Conservation (phyloP, 306 rosid genomes). For the Mucuna pruriens region DNA sequence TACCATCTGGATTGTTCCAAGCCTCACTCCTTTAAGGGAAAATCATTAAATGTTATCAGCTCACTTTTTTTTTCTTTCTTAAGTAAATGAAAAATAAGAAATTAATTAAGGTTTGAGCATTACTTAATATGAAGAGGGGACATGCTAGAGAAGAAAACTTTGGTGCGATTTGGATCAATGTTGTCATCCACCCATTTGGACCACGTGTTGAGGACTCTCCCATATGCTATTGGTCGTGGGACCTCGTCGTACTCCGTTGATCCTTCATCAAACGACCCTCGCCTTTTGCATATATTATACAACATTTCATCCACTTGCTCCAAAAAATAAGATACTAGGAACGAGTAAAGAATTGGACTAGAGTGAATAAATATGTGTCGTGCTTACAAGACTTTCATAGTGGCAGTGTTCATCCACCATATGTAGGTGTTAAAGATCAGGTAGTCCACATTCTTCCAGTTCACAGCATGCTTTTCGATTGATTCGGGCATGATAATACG, state of each 20-base stretch:
- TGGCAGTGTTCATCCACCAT: slow-evolving; percentile 95
- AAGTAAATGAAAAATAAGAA: not conserved
- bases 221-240: slow-evolving; percentile 66
- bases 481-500: slow-evolving; percentile 93
- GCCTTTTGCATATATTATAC: slow-evolving; percentile 45
- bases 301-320: not conserved
- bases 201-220: slow-evolving; percentile 80
- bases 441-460: slow-evolving; percentile 84
- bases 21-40: slow-evolving; percentile 67
- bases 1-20: slow-evolving; percentile 88
- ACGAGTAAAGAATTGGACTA: not conserved
- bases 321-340: not conserved
- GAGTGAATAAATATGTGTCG: not conserved
- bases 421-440: slow-evolving; percentile 92
- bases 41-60: not conserved
- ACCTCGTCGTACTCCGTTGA: slow-evolving; percentile 78
- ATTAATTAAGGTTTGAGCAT: slow-evolving; percentile 3
- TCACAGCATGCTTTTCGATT: slow-evolving; percentile 75
- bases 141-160: slow-evolving; percentile 83
- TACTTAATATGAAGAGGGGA: slow-evolving; percentile 99
- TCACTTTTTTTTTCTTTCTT: not conserved
- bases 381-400: slow-evolving; percentile 91
- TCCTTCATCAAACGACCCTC: slow-evolving; percentile 87
- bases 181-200: slow-evolving; percentile 78
- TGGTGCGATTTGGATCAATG: slow-evolving; percentile 77